These are phyloP conservation scores for Trichoderma endophyticum DNA, from an alignment of 2,329 filamentous ascomycete genomes.

Conservation along the genomic window DNA sequence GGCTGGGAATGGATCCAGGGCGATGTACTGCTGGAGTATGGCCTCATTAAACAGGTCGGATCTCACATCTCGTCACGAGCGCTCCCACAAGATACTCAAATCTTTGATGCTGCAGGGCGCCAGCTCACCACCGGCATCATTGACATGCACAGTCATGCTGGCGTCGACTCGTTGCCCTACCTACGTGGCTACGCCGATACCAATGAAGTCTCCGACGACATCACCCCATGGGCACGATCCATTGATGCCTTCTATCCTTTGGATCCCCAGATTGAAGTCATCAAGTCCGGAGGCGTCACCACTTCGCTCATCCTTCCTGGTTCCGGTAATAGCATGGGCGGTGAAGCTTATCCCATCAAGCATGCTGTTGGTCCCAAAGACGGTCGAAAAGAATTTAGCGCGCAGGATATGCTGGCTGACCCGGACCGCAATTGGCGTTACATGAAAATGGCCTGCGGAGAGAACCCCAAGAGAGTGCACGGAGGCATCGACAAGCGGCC, in stretches of 20 bases:
- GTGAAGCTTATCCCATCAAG: constrained; percentile 68
- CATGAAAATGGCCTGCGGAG: constrained; percentile 75
- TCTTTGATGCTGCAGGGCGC: constrained; percentile 59
- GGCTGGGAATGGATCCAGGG: constrained; percentile 58
- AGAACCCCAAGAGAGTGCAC: constrained; percentile 64
- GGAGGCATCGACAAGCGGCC: constrained; percentile 53
- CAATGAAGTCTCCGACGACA: constrained; percentile 62
- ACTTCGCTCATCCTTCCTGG: constrained; percentile 65
- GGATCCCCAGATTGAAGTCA: constrained; percentile 63
- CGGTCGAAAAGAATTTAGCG: constrained; percentile 61
- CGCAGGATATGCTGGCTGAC: constrained; percentile 61
- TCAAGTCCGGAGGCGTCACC: constrained; percentile 71
- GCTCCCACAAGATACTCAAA: constrained; percentile 45
- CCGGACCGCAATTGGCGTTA: constrained; percentile 64
- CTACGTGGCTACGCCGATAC: constrained; percentile 54
- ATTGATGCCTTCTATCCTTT: constrained; percentile 63
- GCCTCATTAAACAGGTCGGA: constrained; percentile 56
- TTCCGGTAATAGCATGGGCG: constrained; percentile 70
- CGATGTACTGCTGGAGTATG: constrained; percentile 60
- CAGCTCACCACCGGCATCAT: constrained; percentile 65
- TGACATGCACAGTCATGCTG: constrained; percentile 69
- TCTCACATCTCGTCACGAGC: constrained; percentile 39
- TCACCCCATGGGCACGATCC: constrained; percentile 65
- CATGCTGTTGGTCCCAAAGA: constrained; percentile 59
- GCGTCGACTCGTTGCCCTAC: constrained; percentile 55